Base-by-base conservation (phyloP, 78 protist genomes). In the Ministeria vibrans region DNA sequence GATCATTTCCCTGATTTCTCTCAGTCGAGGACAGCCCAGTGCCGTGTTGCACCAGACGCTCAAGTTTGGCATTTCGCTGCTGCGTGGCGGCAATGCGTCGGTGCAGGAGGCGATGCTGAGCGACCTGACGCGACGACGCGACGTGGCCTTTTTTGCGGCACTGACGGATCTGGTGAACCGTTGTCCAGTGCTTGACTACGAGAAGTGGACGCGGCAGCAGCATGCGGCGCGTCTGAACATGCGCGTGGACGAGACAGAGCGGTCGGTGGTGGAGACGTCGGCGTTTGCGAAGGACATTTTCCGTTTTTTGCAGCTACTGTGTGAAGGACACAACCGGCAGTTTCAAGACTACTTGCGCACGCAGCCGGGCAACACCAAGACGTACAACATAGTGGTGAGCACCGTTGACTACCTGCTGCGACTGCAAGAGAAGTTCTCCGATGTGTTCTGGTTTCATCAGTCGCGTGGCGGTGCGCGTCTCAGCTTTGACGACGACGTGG, bases 331-430 rank as follows among this genome's bases (percentile, higher is more conserved):
- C 71, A 63, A 63, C 71, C 71, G 6, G 43, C 43, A 63, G 32
- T 63, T 63, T 18, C 71, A 63, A 30, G 34, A 32, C 71, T 63
- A 63, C 71, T 25, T 63, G 38, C 71, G 71, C 42, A 63, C 71
- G 34, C 71, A 63, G 71, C 71, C 71, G 34, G 71, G 71, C 42
- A 27, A 63, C 41, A 32, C 41, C 34, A 63, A 63, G 71, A 32
- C 71, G 22, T 63, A 63, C 71, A 63, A 63, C 71, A 32, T 63
- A 5, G 41, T 63, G 25, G 71, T 63, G 38, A 34, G 32, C 43
- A 63, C 71, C 71, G 71, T 63, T 41, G 71, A 63, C 71, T 63
- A 63, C 41, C 41, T 63, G 38, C 71, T 63, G n/a, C 71, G 71
- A 2, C 41, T 63, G 71, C 71, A 63, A 41, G 71, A 63, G 41